Percentiles rank a stretch among this genome's conserved stretches.
Evolutionary conservation across 495 filamentous ascomycete genomes (phyloP).

Genomic region (Aspergillus saccharolyticus): DNA sequence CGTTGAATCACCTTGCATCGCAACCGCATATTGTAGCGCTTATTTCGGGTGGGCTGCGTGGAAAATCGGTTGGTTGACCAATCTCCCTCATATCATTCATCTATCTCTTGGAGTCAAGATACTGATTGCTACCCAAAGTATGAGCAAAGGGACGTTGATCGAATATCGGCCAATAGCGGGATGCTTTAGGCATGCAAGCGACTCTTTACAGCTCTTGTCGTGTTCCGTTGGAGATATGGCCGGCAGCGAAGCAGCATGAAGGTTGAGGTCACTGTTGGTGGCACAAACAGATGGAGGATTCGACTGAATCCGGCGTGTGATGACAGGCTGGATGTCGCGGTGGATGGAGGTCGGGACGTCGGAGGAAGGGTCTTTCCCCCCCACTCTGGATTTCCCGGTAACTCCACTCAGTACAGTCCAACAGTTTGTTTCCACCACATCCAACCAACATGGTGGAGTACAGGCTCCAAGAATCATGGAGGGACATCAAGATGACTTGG

Average conservation of each 20-base stretch:
- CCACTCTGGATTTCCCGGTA: neutral
- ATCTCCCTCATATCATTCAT: neutral
- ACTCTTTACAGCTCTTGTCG: neutral
- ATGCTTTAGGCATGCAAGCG: no score
- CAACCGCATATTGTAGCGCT: constrained; percentile 5
- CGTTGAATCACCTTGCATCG: constrained; percentile 3
- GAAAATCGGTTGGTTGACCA: neutral
- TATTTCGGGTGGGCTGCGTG: neutral
- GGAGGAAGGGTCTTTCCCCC: neutral
- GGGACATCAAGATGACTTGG: neutral
- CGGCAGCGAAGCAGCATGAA: neutral
- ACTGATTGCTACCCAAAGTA: neutral
- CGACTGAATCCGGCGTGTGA: neutral
- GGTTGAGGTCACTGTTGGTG: constrained; percentile 2
- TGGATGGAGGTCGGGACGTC: neutral
- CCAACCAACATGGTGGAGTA: neutral
- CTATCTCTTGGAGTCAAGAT: neutral
- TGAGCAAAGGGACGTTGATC: neutral
- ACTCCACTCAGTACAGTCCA: constrained; percentile 7
- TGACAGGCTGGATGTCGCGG: neutral
- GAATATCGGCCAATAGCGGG: no score
- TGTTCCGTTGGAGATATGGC: no score
- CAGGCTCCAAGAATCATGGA: neutral
- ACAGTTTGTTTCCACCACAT: constrained; percentile 5
- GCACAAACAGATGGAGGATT: neutral